Conservation (phyloP, 2,329 filamentous ascomycete genomes). For the Penicillium sp. region DNA sequence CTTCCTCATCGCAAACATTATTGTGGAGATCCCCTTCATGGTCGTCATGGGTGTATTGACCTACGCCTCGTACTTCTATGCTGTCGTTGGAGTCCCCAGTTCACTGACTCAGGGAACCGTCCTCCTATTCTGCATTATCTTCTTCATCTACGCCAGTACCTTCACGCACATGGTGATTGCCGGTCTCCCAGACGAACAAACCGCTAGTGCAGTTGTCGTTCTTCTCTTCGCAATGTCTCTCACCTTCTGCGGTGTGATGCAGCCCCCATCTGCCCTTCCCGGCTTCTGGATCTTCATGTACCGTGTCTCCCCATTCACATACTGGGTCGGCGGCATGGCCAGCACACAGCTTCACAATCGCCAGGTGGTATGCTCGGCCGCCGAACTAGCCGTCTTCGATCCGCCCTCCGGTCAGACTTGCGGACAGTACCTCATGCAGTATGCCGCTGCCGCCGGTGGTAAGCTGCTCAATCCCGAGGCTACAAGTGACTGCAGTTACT, state of each 20-base stretch:
- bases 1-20: slow-evolving; percentile 77
- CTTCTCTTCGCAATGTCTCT: slow-evolving; percentile 80
- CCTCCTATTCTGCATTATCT: slow-evolving; percentile 71
- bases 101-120: slow-evolving; percentile 70
- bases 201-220: slow-evolving; percentile 70
- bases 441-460: slow-evolving; percentile 51
- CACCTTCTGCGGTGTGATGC: slow-evolving; percentile 68
- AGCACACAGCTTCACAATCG: slow-evolving; percentile 67
- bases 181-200: slow-evolving; percentile 69
- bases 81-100: slow-evolving; percentile 60
- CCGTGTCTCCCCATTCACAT: slow-evolving; percentile 58
- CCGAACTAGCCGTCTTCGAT: slow-evolving; percentile 66
- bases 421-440: slow-evolving; percentile 54
- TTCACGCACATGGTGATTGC: slow-evolving; percentile 79
- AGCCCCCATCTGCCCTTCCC: slow-evolving; percentile 63
- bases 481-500: slow-evolving; percentile 53
- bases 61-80: slow-evolving; percentile 82
- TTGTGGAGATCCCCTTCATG: slow-evolving; percentile 85
- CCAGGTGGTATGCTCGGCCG: slow-evolving; percentile 61
- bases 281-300: slow-evolving; percentile 64
- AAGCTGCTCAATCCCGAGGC: slow-evolving; percentile 51
- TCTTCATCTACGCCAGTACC: slow-evolving; percentile 76
- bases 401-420: slow-evolving; percentile 60
- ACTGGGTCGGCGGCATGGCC: slow-evolving; percentile 60
- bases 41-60: slow-evolving; percentile 68